Base-by-base conservation (phyloP, 2,329 filamentous ascomycete species). In the Colletotrichum viniferum region DNA sequence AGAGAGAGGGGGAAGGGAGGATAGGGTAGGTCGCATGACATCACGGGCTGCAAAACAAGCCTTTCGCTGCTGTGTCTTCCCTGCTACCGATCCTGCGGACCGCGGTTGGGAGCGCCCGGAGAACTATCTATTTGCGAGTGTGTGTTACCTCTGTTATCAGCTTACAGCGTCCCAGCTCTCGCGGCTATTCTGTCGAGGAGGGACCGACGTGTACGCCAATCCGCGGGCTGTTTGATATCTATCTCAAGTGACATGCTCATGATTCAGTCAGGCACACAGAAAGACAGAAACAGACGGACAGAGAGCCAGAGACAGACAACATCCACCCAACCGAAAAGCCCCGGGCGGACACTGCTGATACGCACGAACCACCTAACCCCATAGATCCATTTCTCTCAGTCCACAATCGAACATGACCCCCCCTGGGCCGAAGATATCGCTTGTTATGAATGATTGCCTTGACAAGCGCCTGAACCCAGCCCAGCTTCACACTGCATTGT, bases 1-100 rank as follows among this genome's bases (percentile, higher is more conserved):
- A 18, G 55, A 58, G 43, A 52, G 43, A 7, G n/a, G 43, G 10
- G 43, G 10, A 21, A 13, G 55, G 55, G 55, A 24, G 55, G 55
- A 5, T 4, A 21, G 9, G 9, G 14, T 3, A 18, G 21, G 55
- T 1, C 5, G 34, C 32, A 71, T 73, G 70, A 73, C 70, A 73
- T 69, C 70, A 73, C 65, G 55, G 30, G 38, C 30, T 69, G 56
- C 12, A 63, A 73, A 73, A 73, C 24, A 73, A 73, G 71, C 71
- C 71, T 69, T 73, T 73, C 69, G 21, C 48, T 30, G 28, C 58
- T 36, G 38, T 34, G 30, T 21, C 32, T 32, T 38, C 16, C 38
- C 26, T 66, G 36, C 24, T 14, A 66, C 38, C 38, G 63, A 48
- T 66, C 63, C 36, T 26, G 18, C 63, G 61, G 63, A 52, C 30